These are phyloP conservation scores for Myxozyma mucilagina DNA, from an alignment of 805 yeast species.

Conservation along the genomic window DNA sequence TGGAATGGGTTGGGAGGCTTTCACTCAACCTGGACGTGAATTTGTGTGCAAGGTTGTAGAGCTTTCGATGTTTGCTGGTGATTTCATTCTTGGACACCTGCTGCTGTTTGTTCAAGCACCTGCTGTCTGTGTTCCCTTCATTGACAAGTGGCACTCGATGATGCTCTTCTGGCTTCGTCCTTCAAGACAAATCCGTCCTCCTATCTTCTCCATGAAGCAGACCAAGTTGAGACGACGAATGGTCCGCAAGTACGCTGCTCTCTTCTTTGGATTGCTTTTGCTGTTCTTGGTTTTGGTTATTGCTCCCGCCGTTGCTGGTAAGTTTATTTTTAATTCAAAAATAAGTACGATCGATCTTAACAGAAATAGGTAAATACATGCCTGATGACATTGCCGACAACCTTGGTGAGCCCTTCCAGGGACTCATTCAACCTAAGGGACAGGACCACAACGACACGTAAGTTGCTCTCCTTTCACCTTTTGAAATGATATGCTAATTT, in stretches of 20 bases:
- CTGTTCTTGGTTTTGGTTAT: conserved; percentile 74
- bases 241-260: conserved; percentile 87
- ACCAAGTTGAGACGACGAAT: conserved; percentile 95
- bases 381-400: conserved; percentile 41
- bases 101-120: conserved; percentile 89
- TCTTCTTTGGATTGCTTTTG: conserved; percentile 70
- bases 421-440: conserved; percentile 88
- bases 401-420: conserved; percentile 41
- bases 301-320: conserved; percentile 88
- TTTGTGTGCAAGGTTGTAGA: conserved; percentile 91
- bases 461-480: background rate
- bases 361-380: conserved; percentile 24
- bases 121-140: conserved; percentile 73
- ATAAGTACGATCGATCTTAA: background rate
- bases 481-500: background rate
- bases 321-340: conserved; percentile 30
- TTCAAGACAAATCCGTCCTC: conserved; percentile 94
- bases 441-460: conserved; percentile 76
- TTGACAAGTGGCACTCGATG: conserved; percentile 97
- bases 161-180: conserved; percentile 99
- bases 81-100: conserved; percentile 89
- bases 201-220: conserved; percentile 94
- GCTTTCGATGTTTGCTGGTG: conserved; percentile 94
- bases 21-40: conserved; percentile 96
- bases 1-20: conserved; percentile 89